Base-by-base conservation (phyloP, 2,329 filamentous ascomycete species). In the Cordyceps tenuipes region DNA sequence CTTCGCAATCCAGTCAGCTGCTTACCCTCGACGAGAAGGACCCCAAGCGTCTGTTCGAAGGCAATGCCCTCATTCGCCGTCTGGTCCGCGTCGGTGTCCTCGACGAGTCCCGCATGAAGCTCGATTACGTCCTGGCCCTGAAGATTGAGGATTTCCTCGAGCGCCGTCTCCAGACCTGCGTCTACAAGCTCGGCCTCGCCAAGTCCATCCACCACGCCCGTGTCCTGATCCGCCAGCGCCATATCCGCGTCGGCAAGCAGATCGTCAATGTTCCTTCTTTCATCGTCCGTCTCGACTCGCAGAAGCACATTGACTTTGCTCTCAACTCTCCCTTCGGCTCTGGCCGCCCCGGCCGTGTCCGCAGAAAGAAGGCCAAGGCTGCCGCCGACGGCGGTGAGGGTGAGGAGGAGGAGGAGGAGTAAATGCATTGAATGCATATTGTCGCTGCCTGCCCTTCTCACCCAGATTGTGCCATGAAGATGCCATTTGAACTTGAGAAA, bases 261-360 rank as follows among this genome's bases (percentile, higher is more conserved):
- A 97, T 99, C 77, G 94, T 99, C 86, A 99, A 99, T 82, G 94
- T 99, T 64, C 94, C 94, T 68, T 97, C 93, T 60, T 99, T 96
- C 89, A 89, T 99, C 77, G 94, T 99, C 79, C 94, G 94, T 82
- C 91, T 99, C 75, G 94, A 99, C 85, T 97, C 92, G 73, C 94
- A 99, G 88, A 99, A 99, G 90, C 94, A 99, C 89, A 97, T 99
- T 74, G 94, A 99, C 85, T 97, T 99, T 79, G 85, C 94, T 66
- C 87, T 99, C 68, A 95, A 88, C 81, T 97, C 93, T 76, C 93
- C 94, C 77, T 97, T 96, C 74, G 94, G 94, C 80, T 92, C 92
- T 77, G 94, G 94, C 76, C 92, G 94, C 72, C 91, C 91, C 73
- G 94, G 94, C 71, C 94, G 94, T 86, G 93, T 97, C 75, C 88